Evolutionary conservation across 2,329 filamentous ascomycete species (phyloP), one percentile per base, ranked within the genome.

Genomic region (Alternaria ventricosa): DNA sequence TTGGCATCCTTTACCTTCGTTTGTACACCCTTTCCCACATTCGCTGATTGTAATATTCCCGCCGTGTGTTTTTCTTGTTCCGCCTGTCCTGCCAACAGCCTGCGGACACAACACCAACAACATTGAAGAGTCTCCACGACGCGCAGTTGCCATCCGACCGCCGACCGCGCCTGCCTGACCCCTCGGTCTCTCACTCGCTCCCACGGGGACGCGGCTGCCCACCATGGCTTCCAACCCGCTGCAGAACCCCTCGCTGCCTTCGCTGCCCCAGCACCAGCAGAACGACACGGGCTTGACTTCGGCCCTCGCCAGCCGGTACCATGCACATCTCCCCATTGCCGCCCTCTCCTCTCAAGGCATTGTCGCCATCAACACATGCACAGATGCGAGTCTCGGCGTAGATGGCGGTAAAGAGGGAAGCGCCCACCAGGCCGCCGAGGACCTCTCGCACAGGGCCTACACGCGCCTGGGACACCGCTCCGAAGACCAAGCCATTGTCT

Each of bases 341-440:
- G 89, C 89, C 53, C 88, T 99, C 18, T 97, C 94, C 1, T 97
- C 94, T 1, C 94, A 98, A 78, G 96, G 91, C 53, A 87, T 98
- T 71, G 91, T 99, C 76, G 92, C 92, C 56, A 85, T 99, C 68
- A 99, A 99, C 84, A 99, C 94, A 20, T 98, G 97, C 80, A 95
- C 93, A 11, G 92, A 93, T 11, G 95, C 95, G 1, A 87, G 91
- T 58, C 94, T 94, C 77, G 95, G 94, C 22, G 89, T 92, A 5
- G 93, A 97, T 92, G 95, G 95, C 70, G 90, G 89, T 63, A 96
- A 94, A 76, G 93, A 96, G 72, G 95, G 94, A 36, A 97, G 93
- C 82, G 93, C 94, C 67, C 93, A 94, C 87, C 94, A 91, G 61
- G 94, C 94, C 77, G 94, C 93, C 33, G 95, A 98, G 81, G 94